These are phyloP conservation scores for grape (Vitis vinifera) DNA, from an alignment of 164 flowering plant species.

Conservation along the genomic window DNA sequence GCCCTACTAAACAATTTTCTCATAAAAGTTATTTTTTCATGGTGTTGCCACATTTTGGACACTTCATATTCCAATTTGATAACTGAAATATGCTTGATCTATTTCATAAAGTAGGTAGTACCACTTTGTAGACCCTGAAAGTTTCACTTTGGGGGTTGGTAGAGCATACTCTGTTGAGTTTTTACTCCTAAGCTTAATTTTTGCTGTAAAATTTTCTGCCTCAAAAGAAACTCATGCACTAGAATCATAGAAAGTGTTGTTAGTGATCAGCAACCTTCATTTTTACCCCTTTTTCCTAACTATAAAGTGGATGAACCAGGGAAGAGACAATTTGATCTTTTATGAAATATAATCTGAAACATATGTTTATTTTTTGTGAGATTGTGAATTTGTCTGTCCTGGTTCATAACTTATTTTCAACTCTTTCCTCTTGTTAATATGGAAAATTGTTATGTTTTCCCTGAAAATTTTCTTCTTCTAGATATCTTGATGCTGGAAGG, in stretches of 20 bases:
- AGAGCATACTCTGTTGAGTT: not conserved
- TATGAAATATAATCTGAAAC: not conserved
- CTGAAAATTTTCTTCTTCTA: conserved; percentile 20
- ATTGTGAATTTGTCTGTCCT: not conserved
- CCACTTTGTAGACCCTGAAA: no score
- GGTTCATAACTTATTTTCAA: not conserved
- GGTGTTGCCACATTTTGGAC: no score
- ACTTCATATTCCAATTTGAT: no score
- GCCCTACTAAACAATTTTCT: no score
- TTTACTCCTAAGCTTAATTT: not conserved
- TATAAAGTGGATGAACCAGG: not conserved
- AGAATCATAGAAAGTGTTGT: not conserved
- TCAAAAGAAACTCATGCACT: not conserved
- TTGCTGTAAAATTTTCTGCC: not conserved
- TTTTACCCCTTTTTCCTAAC: not conserved
- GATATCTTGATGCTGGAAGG: conserved; percentile 94
- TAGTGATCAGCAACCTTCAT: no score
- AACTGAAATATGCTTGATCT: not conserved
- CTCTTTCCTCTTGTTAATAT: not conserved
- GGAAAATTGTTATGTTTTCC: no score
- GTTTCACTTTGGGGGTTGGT: no score
- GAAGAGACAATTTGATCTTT: not conserved
- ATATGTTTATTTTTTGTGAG: not conserved
- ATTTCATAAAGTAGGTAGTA: no score
- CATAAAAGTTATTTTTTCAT: no score